Evolutionary conservation across 352 stramenopile species (phyloP), one percentile per base, ranked within the genome.

Genomic region (Phytophthora kernoviae): DNA sequence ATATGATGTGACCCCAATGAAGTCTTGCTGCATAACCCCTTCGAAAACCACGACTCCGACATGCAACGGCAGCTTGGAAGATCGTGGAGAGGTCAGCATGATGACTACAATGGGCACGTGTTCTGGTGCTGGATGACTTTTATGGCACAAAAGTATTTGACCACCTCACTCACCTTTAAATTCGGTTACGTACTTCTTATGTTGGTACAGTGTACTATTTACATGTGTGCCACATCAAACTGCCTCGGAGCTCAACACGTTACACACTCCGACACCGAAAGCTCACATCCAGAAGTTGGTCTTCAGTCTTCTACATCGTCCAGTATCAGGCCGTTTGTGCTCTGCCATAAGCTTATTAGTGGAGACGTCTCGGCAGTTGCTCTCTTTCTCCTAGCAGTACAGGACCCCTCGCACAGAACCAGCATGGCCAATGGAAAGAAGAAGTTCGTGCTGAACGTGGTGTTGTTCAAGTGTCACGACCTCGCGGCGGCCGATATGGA

Each of bases 391-490:
- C 6, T 30, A 7, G 24, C 6, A 6, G 3, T 6, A 30, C 24
- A 30, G 24, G 33, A 40, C 33, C 10, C 11, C 15, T 40, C 33
- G 4, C 33, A 40, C 10, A 2, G 12, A 9, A 15, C 37, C 18
- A 4, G 2, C 14, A 12, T 39, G 58, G 36, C 18, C 9, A 9
- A 68, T 48, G 51, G 46, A 9, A 49, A 39, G 22, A 73, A 73
- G 67, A 78, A 77, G 50, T 88, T 70, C 60, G 30, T 75, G 40
- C 56, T 88, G 54, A 75, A 60, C 26, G 70, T 91, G 30, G 73
- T 88, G 42, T 73, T 91, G 30, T 88, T 76, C 68, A 78, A 82
- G 57, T 91, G 81, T 74, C 63, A 70, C 20, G 73, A 88, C 61
- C 57, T 91, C 43, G 63, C 76, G 24, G 77, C 77, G 7, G 67